phyloP scores from a whole-genome alignment of 108 stramenopile genomes.

The Pseudonitzschia multiseries region DNA sequence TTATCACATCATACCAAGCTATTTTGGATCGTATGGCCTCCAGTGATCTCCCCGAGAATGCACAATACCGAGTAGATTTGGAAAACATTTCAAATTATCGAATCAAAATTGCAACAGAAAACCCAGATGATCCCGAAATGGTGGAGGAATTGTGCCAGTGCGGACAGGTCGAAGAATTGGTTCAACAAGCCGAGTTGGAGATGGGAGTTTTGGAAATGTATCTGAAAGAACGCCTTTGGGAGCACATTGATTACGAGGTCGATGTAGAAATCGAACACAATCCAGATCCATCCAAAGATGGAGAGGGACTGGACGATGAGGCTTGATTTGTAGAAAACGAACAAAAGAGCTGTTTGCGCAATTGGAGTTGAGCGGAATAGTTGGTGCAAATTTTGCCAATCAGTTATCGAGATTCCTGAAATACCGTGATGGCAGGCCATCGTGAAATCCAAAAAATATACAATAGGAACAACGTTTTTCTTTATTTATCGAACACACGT shows the following conservation, averaged over 20 bases:
- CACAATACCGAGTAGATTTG: constrained; percentile 83
- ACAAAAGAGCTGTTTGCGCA: too few relatives aligned
- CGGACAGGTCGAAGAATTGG: constrained; percentile 92
- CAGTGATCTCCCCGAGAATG: constrained; percentile 83
- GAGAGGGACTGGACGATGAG: constrained; percentile 43
- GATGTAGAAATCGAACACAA: constrained; percentile 44
- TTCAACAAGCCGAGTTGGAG: constrained; percentile 88
- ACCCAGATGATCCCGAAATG: constrained; percentile 81
- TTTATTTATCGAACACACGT: too few relatives aligned
- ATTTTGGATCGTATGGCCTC: constrained; percentile 82
- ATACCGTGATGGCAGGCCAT: too few relatives aligned
- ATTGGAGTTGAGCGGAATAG: not conserved
- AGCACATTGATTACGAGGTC: constrained; percentile 59
- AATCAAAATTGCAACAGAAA: constrained; percentile 65
- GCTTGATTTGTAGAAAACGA: constrained; percentile 5
- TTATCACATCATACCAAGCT: constrained; percentile 78
- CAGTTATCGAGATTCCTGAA: too few relatives aligned
- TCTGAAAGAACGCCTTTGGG: constrained; percentile 79
- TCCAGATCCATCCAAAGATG: constrained; percentile 52
- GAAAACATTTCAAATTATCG: constrained; percentile 78
- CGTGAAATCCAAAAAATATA: too few relatives aligned
- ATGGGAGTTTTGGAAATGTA: constrained; percentile 90
- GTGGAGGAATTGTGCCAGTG: constrained; percentile 86
- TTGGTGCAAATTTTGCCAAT: not conserved
- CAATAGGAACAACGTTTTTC: too few relatives aligned